Base-by-base conservation (phyloP, 306 rosid genomes). In the Prosopis cineraria region DNA sequence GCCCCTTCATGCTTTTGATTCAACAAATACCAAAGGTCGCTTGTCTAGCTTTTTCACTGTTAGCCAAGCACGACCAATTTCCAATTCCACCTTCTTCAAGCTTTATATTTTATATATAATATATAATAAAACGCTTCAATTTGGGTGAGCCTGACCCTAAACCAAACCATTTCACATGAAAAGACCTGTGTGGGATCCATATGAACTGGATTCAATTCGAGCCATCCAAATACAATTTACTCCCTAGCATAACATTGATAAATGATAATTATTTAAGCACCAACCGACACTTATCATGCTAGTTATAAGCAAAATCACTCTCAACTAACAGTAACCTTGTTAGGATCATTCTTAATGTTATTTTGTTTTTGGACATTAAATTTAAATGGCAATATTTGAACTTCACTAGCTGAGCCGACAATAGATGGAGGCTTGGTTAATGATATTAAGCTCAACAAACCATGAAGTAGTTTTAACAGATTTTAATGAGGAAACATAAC, bases 201-300 rank as follows among this genome's bases (percentile, higher is more conserved):
- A 37, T 62, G 75, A 82, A 65, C 72, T 77, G 79, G 76, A 72
- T 58, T 77, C 79, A 82, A 72, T 67, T 82, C 78, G 52, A 71
- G 55, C 68, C 67, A 43, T 37, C 24, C 2, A 27, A 36, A 17
- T 37, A 52, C 10, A 36, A 52, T 27, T 33, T 56, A 39, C 37
- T 30, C 5, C 45, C 6, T 19, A 7, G 65, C 47, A 34, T 34
- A 34, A 34, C 30, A 56, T 5, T 60, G 39, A 37, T 4, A 4
- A 16, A 30, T 58, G 62, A 10, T 52, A 36, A 37, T 39, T 58
- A 25, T 56, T 73, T 68, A 44, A 59, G 39, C 59, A 37, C 64
- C 73, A 73, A 40, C 83, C 78, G 83, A 78, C 86, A 78, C 78
- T 50, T 68, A 30, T 47, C 24, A 60, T 37, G 50, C 68, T 44